phyloP scores from a whole-genome alignment of 2,329 filamentous ascomycete genomes.

The Hypocreales sp. region DNA sequence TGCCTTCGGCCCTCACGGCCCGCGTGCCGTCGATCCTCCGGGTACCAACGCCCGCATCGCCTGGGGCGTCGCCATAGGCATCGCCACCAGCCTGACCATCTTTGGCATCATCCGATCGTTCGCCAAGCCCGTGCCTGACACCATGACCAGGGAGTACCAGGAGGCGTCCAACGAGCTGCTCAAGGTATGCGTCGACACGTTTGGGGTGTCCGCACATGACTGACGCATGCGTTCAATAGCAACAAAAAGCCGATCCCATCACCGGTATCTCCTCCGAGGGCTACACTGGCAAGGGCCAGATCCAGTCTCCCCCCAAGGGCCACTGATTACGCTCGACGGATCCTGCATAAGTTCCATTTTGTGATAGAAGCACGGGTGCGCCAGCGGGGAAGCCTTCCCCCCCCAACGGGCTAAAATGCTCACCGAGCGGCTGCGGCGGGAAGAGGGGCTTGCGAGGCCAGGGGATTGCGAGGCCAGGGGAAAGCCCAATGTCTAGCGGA shows the following conservation, averaged over 20 bases:
- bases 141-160: conserved; percentile 96
- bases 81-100: conserved; percentile 50
- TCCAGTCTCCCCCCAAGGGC: conserved; percentile 52
- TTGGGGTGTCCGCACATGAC: too few relatives aligned
- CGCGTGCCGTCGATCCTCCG: conserved; percentile 67
- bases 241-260: conserved; percentile 74
- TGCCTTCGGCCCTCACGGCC: conserved; percentile 91
- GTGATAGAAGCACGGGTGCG: conserved; percentile 17
- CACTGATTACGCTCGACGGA: conserved; percentile 19
- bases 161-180: conserved; percentile 89
- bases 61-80: conserved; percentile 53
- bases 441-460: too few relatives aligned
- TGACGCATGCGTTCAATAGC: too few relatives aligned
- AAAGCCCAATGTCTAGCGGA: conserved; percentile 12
- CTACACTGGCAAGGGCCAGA: conserved; percentile 63
- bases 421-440: too few relatives aligned
- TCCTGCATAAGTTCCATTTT: conserved; percentile 16
- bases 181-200: conserved; percentile 43
- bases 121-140: conserved; percentile 58
- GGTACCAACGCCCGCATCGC: conserved; percentile 73
- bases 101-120: conserved; percentile 60
- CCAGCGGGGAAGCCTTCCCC: conserved; percentile 11
- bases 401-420: too few relatives aligned
- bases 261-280: conserved; percentile 67
- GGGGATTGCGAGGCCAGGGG: conserved; percentile 20